Evolutionary conservation across 2,329 filamentous ascomycete genomes (phyloP).

Genomic region (Fusarium nygamai): DNA sequence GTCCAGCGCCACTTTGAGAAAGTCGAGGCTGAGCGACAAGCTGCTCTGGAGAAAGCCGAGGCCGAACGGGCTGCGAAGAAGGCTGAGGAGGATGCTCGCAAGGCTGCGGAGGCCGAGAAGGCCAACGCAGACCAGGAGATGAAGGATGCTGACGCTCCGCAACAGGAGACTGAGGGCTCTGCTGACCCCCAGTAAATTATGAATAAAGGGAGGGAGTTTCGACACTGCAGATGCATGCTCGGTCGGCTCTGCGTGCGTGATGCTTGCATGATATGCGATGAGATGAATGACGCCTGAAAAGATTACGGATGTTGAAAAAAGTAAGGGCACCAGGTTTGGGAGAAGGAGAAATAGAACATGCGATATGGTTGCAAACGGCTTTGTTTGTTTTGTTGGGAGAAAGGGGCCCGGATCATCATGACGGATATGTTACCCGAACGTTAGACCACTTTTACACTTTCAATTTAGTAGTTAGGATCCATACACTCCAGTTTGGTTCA

Average conservation of each 20-base stretch:
- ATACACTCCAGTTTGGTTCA: slow-evolving; percentile 42
- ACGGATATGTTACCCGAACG: slow-evolving; percentile 44
- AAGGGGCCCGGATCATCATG: slow-evolving; percentile 42
- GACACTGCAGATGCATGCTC: background rate
- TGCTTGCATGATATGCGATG: slow-evolving; percentile 35
- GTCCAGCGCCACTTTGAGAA: slow-evolving; percentile 96
- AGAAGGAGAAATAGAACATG: slow-evolving; percentile 34
- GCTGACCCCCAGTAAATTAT: slow-evolving; percentile 49
- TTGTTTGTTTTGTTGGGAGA: slow-evolving; percentile 37
- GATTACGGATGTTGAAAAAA: slow-evolving; percentile 28
- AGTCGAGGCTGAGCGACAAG: slow-evolving; percentile 85
- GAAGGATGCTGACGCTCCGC: slow-evolving; percentile 67
- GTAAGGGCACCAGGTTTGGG: slow-evolving; percentile 18
- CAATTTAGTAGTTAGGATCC: slow-evolving; percentile 42
- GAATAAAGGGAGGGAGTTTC: background rate
- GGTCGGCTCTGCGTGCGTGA: background rate
- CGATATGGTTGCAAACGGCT: slow-evolving; percentile 41
- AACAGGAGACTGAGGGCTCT: slow-evolving; percentile 60
- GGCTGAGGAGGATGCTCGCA: slow-evolving; percentile 65
- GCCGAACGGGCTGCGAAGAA: slow-evolving; percentile 83
- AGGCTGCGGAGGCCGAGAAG: slow-evolving; percentile 63
- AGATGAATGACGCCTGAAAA: slow-evolving; percentile 41
- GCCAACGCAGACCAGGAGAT: slow-evolving; percentile 68
- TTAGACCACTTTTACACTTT: slow-evolving; percentile 45
- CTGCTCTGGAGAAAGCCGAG: slow-evolving; percentile 78